phyloP scores from a whole-genome alignment of 371 early-diverging fungal genomes.

The Massospora cicadina region DNA sequence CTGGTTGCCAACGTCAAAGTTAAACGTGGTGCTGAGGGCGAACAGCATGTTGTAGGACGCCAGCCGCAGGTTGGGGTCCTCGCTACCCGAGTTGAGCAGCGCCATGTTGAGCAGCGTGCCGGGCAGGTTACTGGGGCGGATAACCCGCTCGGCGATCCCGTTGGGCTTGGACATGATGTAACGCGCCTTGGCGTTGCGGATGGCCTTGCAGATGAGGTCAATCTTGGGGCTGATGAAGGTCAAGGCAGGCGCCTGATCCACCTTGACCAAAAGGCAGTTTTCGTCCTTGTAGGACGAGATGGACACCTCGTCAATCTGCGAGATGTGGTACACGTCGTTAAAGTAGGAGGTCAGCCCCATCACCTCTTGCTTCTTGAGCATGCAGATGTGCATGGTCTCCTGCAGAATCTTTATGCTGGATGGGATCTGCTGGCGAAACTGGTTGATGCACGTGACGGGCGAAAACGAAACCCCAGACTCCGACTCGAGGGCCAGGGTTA shows the following conservation, averaged over 20 bases:
- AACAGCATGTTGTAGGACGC: slow-evolving; percentile 78
- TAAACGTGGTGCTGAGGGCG: slow-evolving; percentile 63
- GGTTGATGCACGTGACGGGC: slow-evolving; percentile 43
- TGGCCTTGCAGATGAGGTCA: slow-evolving; percentile 46
- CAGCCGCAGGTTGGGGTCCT: slow-evolving; percentile 56
- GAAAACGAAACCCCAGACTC: slow-evolving; percentile 41
- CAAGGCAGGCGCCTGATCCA: slow-evolving; percentile 43
- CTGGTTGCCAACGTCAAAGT: slow-evolving; percentile 66
- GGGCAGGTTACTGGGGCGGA: slow-evolving; percentile 81
- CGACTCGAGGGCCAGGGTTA: slow-evolving; percentile 47
- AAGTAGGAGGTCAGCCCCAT: slow-evolving; percentile 51
- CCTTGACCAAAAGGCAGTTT: slow-evolving; percentile 60
- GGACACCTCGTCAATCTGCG: slow-evolving; percentile 64
- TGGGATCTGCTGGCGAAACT: slow-evolving; percentile 41
- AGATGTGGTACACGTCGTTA: slow-evolving; percentile 73
- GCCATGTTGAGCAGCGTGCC: slow-evolving; percentile 86
- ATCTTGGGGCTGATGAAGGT: slow-evolving; percentile 56
- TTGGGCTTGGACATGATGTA: slow-evolving; percentile 45
- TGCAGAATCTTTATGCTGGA: slow-evolving; percentile 64
- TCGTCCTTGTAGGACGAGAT: slow-evolving; percentile 35
- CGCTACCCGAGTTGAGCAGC: slow-evolving; percentile 65
- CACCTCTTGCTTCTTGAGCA: slow-evolving; percentile 41
- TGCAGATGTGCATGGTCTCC: slow-evolving; percentile 64
- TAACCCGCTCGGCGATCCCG: slow-evolving; percentile 41
- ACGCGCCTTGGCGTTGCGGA: slow-evolving; percentile 51